Percentiles rank a stretch among this genome's conserved stretches.
Evolutionary conservation across 768 basidiomycete genomes (phyloP).

Genomic region (Floccularia luteovirens): DNA sequence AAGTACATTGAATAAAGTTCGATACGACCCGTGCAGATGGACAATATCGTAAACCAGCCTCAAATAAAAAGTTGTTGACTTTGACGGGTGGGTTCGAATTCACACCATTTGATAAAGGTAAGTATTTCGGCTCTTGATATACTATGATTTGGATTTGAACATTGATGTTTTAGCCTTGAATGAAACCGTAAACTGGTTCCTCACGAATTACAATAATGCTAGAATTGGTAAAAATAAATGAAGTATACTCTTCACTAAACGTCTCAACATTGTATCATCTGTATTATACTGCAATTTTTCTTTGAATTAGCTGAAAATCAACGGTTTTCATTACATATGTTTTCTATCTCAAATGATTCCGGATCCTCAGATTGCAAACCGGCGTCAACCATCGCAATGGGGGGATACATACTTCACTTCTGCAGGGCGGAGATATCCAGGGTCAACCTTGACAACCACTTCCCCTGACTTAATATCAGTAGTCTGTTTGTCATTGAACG

Average conservation of each 20-base stretch:
- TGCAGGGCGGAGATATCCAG: slow-evolving; percentile 88
- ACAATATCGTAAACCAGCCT: slow-evolving; percentile 94
- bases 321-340: too few species aligned
- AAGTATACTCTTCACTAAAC: too few species aligned
- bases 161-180: slow-evolving; percentile 50
- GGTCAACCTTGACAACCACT: slow-evolving; percentile 77
- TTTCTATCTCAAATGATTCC: too few species aligned
- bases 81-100: slow-evolving; percentile 80
- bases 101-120: slow-evolving; percentile 84
- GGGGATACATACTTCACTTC: slow-evolving; percentile 97
- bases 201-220: slow-evolving; percentile 71
- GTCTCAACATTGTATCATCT: too few species aligned
- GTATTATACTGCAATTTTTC: too few species aligned
- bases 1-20: slow-evolving; percentile 41
- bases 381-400: too few species aligned
- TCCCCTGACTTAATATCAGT: slow-evolving; percentile 61
- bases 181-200: slow-evolving; percentile 81
- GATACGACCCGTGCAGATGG: slow-evolving; percentile 83
- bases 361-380: too few species aligned
- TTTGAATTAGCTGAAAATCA: too few species aligned
- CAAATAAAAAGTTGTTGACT: slow-evolving; percentile 79
- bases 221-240: slow-evolving; percentile 37
- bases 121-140: slow-evolving; percentile 8
- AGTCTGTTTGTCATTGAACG: slow-evolving; percentile 72
- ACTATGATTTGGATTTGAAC: background rate